Base-by-base conservation (phyloP, 169 alveolate species). In the Plasmodium vivax region DNA sequence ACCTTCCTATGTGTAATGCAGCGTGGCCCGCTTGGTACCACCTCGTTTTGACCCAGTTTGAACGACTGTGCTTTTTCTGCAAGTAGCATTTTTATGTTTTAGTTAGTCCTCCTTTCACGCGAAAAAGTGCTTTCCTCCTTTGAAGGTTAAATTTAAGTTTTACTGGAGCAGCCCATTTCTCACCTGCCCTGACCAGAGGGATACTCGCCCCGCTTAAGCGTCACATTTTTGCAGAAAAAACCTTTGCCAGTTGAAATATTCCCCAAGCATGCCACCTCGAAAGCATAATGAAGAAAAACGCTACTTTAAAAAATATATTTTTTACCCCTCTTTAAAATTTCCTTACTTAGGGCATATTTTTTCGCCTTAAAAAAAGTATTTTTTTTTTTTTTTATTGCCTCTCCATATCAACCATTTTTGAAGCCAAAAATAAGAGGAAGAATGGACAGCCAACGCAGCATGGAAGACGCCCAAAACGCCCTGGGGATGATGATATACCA, bases 381-480 rank as follows among this genome's bases (percentile, higher is more conserved):
- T 68, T 30, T 30, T 68, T 30, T 68, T 5, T 68, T 68, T 68
- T 68, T 23, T 19, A 68, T 27, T 68, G 4, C 77, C 77, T 27
- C 43, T 8, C 38, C 38, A 27, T 68, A 27, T n/a, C 32, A 19
- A 6, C 30, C 45, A 84, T 19, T 23, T 72, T 41, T 16, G 10
- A 38, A 47, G 36, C 47, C 32, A 23, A n/a, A 84, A 83, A 8
- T 10, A n/a, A 43, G 75, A 3, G 36, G 32, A 72, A 41, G 3
- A 51, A 87, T 87, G 93, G 93, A 87, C 68, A 87, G 43, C 30
- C 81, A 45, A 0, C 68, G 58, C n/a, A 38, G 81, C 34, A 87
- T 87, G 87, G 93, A 87, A 87, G 87, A 87, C 43, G 93, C 93
- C 47, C 93, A 87, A 51, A 87, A 87, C 62, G 93, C 93, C 74